Evolutionary conservation across 148 eudicot species (phyloP).

Genomic region (Cornus controversa): DNA sequence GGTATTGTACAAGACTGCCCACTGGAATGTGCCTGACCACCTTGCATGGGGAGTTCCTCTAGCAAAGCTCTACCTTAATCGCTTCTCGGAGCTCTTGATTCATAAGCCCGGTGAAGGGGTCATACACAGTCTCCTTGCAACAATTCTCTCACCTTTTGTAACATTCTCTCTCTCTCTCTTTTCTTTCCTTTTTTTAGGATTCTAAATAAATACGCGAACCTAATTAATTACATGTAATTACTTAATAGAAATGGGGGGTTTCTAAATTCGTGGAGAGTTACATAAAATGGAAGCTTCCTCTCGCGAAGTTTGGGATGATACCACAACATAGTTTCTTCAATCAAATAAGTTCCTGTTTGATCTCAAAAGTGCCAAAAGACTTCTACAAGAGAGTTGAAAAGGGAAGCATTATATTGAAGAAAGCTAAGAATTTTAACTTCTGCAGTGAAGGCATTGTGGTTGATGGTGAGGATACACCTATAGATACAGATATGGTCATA

Average conservation of each 20-base stretch:
- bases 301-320: slow-evolving; percentile 44
- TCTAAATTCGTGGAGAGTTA: slow-evolving; percentile 61
- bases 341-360: slow-evolving; percentile 46
- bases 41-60: slow-evolving; percentile 49
- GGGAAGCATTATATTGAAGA: slow-evolving; percentile 58
- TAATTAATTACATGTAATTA: neutral
- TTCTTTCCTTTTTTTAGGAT: too few relatives aligned
- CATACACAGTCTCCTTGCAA: slow-evolving; percentile 41
- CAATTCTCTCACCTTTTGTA: slow-evolving; percentile 69
- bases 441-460: slow-evolving; percentile 47
- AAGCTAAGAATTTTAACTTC: slow-evolving; percentile 41
- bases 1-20: slow-evolving; percentile 47
- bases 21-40: slow-evolving; percentile 61
- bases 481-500: slow-evolving; percentile 53
- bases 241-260: slow-evolving; percentile 54
- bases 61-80: slow-evolving; percentile 44
- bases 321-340: slow-evolving; percentile 56
- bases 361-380: slow-evolving; percentile 36
- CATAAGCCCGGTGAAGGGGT: slow-evolving; percentile 74
- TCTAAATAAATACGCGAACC: neutral
- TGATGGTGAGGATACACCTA: slow-evolving; percentile 27
- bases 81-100: slow-evolving; percentile 60
- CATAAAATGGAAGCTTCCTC: slow-evolving; percentile 38
- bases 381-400: slow-evolving; percentile 55
- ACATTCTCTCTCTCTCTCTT: too few relatives aligned